phyloP scores from a whole-genome alignment of 1,139 yeast species.

The Pichia sp. region DNA sequence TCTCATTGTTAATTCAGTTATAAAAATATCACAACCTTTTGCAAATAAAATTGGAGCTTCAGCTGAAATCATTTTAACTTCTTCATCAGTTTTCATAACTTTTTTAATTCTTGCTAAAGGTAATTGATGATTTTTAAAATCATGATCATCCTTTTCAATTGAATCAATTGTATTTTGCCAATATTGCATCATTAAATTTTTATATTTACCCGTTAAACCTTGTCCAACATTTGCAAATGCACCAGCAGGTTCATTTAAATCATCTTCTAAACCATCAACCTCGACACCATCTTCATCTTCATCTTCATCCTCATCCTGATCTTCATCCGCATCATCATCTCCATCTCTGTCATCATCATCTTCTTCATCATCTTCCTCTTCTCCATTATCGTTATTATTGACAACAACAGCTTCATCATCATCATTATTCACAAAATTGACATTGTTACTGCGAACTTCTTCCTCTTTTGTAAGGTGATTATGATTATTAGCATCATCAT shows the following conservation, averaged over 20 bases:
- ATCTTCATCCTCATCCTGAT: slow-evolving; percentile 6
- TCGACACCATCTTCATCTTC: slow-evolving; percentile 5
- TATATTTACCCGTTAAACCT: slow-evolving; percentile 76
- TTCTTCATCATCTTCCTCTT: not conserved
- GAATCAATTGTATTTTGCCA: slow-evolving; percentile 95
- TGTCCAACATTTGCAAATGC: slow-evolving; percentile 93
- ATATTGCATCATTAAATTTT: slow-evolving; percentile 87
- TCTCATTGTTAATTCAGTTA: slow-evolving; percentile 93
- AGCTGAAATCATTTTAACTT: slow-evolving; percentile 94
- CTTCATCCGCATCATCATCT: slow-evolving; percentile 4
- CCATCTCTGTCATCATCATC: slow-evolving; percentile 4
- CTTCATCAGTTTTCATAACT: slow-evolving; percentile 98
- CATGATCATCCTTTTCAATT: slow-evolving; percentile 85
- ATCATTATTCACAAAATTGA: slow-evolving; percentile 3
- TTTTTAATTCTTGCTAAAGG: slow-evolving; percentile 92
- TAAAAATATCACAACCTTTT: slow-evolving; percentile 94
- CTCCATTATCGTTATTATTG: slow-evolving; percentile 20
- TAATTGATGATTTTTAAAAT: slow-evolving; percentile 87
- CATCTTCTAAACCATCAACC: slow-evolving; percentile 9
- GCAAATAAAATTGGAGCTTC: slow-evolving; percentile 97
- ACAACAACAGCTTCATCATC: slow-evolving; percentile 16
- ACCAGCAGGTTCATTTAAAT: slow-evolving; percentile 70
- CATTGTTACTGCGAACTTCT: slow-evolving; percentile 21
- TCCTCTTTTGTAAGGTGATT: slow-evolving; percentile 3
- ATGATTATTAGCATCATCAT: slow-evolving; percentile 12